Base-by-base conservation (phyloP, 768 basidiomycete species). In the Trametes elegans region DNA sequence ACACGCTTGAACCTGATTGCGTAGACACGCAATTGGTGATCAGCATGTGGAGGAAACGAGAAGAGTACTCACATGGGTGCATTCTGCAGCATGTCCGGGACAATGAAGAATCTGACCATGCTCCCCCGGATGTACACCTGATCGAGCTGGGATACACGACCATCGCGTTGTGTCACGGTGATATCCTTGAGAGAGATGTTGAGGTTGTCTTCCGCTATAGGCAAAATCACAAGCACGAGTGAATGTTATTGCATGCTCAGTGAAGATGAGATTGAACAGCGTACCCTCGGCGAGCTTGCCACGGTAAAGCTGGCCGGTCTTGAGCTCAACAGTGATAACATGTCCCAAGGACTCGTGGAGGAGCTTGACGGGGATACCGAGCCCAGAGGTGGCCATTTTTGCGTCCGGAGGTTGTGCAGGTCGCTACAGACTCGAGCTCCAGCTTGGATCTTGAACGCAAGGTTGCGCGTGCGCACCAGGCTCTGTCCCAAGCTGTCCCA, bases 41-140 rank as follows among this genome's bases (percentile, higher is more conserved):
- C 32, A 54, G 57, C 39, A 48, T 5, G 28, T 50, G 11, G 31
- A 35, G 32, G 13, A 57, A 18, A 23, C 55, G 35, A 54, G 38
- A 32, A 38, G 59, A 50, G 14, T 51, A 76, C 90, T 70, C 68
- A 95, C 97, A 99, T 99, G 18, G 97, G 97, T 13, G 97, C 97
- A 70, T 98, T 98, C 70, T 98, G 91, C 63, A 99, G 77, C 91
- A 99, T 98, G 73, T 98, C 97, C 51, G 97, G 97, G 19, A 99
- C 97, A 71, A 98, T 98, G 76, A 98, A 96, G 79, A 97, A 98
- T 61, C 97, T 82, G 62, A 98, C 79, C 91, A 98, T 97, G 70
- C 93, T 95, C 55, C 97, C 97, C 64, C 97, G 81, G 64, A 99
- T 99, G 74, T 99, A 99, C 28, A 98, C 96, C 72, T 98, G 96